Evolutionary conservation across 768 basidiomycete species (phyloP), one percentile per base, ranked within the genome.

Genomic region (Strobilomyces confusus): DNA sequence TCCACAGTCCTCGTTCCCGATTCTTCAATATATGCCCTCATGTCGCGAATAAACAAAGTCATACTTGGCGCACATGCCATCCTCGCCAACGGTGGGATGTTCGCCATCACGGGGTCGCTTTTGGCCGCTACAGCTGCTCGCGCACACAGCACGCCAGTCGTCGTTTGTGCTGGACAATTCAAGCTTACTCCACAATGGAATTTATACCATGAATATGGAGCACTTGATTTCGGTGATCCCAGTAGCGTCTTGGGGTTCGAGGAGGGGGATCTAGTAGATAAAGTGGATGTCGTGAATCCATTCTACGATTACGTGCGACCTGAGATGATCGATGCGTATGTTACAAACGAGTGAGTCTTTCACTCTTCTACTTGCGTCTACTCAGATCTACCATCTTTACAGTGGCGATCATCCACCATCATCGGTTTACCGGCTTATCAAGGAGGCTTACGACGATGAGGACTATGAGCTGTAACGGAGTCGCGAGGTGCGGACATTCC

Each of bases 1-100:
- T 92, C 92, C 7, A 95, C 94, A n/a, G 89, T 98, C 67, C 87
- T 99, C 44, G 87, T 98, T 48, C 95, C 97, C 38, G 95, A 98
- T 70, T 94, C 92, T 9, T 94, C 93, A 23, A 86, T 98, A 68
- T 95, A 89, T 66, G 92, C 94, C 12, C 80, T 99, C 58, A 92
- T 98, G 85, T 95, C 97, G 5, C 85, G 95, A 55, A 89, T 95
- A 56, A 95, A 94, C 75, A 99, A 99, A 72, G 88, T 98, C 60
- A 84, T 99, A 54, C 79, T 99, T 43, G 92, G 94, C 26, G 89
- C 94, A 12, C 95, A 98, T 70, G 86, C 89, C n/a, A 88, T 98
- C 63, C 84, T 97, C 46, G 95, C 95, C 23, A 95, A 98, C 64
- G 97, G 97, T 14, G 94, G 95, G 14, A 87, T 98, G 80, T 94